Evolutionary conservation across 176 grass and related monocot genomes (phyloP), one percentile per base, ranked within the genome.

Genomic region (Musa schizocarpa): DNA sequence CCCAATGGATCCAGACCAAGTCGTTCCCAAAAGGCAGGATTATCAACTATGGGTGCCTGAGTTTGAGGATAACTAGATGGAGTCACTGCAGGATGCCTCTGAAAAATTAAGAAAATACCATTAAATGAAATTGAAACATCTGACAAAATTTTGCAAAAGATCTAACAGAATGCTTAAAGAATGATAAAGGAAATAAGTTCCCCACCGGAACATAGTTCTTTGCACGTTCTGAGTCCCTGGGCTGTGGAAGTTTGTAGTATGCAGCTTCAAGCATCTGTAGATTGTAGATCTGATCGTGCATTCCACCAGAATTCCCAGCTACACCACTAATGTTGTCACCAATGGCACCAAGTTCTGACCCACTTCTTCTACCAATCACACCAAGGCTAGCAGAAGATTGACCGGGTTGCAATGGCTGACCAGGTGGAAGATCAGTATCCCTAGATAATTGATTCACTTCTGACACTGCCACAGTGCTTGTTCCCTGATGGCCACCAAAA

Each of bases 231-330:
- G 96, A 95, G 66, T 99, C 96, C 83, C 94, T 99, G 12, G 91
- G 88, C 68, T 94, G 88, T 25, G 96, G 96, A 76, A 99, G 96
- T 72, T 68, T 99, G 56, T 81, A 85, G 74, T 81, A 99, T 68
- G 91, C 91, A 87, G 96, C 81, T 87, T 99, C 91, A 16, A 99
- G 91, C 80, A 99, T 85, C 86, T 99, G 91, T 69, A 99, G 23
- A 84, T 87, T 93, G 78, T 99, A 87, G 73, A 83, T 66, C n/a
- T 82, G 86, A 85, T 99, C 91, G 4, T 91, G 90, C 69, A 64
- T 73, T 63, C 69, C 78, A 59, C 73, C 75, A 77, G 87, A 92
- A 81, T 43, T 81, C 66, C 77, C 83, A 43, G 72, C 72, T 69
- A 77, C 54, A 53, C 80, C 87, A 52, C 82, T 88, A 59, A 97